Conservation (phyloP, 23 red algal genomes). For the Cyanidioschyzon merolae region DNA sequence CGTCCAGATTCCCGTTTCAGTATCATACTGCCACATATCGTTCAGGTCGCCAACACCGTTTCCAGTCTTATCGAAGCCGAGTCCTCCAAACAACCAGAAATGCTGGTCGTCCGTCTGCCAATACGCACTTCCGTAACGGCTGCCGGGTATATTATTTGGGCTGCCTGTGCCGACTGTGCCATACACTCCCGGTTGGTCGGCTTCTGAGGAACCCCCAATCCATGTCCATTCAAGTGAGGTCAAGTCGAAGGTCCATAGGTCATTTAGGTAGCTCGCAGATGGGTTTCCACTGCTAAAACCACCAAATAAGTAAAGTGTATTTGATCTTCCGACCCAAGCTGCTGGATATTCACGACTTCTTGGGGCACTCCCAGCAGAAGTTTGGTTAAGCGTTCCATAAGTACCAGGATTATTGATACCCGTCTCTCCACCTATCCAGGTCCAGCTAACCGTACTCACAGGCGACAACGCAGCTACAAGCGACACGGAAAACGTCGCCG, state of each 20-base stretch:
- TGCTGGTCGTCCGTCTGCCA: not conserved
- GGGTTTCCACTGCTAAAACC: not conserved
- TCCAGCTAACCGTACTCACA: not conserved
- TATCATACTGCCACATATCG: constrained; percentile 5
- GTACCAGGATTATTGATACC: not conserved
- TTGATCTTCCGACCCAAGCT: not conserved
- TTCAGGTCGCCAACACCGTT: not conserved
- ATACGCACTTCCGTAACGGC: not conserved
- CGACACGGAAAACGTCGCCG: not conserved
- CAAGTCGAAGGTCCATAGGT: not conserved
- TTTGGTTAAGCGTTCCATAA: not conserved
- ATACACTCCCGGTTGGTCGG: not conserved
- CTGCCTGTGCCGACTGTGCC: not conserved
- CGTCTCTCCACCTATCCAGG: not conserved
- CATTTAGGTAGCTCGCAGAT: not conserved
- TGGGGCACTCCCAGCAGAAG: not conserved
- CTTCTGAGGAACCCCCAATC: not conserved
- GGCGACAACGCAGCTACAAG: not conserved
- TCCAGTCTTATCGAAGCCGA: too few species aligned
- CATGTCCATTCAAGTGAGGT: constrained; percentile 1
- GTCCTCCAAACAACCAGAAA: constrained; percentile 3
- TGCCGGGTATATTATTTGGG: not conserved
- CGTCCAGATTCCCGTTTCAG: not conserved
- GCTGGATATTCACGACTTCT: not conserved
- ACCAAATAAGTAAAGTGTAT: not conserved